Percentiles rank a stretch among this genome's conserved stretches.
Evolutionary conservation across 768 basidiomycete genomes (phyloP).

Genomic region (Phaffia tasmanica): DNA sequence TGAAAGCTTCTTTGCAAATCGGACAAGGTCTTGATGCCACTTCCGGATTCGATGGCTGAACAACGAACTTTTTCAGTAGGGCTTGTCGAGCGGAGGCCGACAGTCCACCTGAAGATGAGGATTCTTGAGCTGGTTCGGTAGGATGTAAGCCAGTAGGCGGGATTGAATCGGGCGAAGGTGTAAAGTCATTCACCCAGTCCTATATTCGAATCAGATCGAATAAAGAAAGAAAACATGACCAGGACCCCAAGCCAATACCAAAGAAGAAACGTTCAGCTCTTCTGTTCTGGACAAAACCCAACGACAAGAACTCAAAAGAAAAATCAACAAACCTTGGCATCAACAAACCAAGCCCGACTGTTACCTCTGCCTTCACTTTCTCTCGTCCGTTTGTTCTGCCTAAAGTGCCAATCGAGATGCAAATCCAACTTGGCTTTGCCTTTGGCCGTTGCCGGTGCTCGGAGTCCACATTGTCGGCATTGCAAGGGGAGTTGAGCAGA

Average conservation of each 20-base stretch:
- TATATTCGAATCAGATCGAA: neutral
- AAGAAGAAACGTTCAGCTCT: neutral
- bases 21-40: slow-evolving; percentile 15
- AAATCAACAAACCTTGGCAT: slow-evolving; percentile 20
- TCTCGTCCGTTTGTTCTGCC: slow-evolving; percentile 14
- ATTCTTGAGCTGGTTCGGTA: neutral
- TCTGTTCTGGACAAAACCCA: neutral
- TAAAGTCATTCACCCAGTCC: slow-evolving; percentile 18
- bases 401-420: slow-evolving; percentile 25
- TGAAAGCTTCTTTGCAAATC: slow-evolving; percentile 48
- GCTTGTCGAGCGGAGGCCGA: neutral
- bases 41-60: slow-evolving; percentile 19
- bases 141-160: neutral
- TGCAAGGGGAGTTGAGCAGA: slow-evolving; percentile 17
- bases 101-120: neutral
- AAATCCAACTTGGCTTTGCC: slow-evolving; percentile 10
- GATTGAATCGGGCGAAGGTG: slow-evolving; percentile 14
- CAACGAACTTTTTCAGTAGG: slow-evolving; percentile 13
- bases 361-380: slow-evolving; percentile 25
- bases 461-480: slow-evolving; percentile 18
- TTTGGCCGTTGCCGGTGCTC: slow-evolving; percentile 1
- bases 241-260: neutral
- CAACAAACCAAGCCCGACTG: slow-evolving; percentile 24
- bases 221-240: neutral
- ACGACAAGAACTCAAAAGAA: neutral